These are phyloP conservation scores for Stellera chamaejasme DNA, from an alignment of 345 rosid species.

Conservation along the genomic window DNA sequence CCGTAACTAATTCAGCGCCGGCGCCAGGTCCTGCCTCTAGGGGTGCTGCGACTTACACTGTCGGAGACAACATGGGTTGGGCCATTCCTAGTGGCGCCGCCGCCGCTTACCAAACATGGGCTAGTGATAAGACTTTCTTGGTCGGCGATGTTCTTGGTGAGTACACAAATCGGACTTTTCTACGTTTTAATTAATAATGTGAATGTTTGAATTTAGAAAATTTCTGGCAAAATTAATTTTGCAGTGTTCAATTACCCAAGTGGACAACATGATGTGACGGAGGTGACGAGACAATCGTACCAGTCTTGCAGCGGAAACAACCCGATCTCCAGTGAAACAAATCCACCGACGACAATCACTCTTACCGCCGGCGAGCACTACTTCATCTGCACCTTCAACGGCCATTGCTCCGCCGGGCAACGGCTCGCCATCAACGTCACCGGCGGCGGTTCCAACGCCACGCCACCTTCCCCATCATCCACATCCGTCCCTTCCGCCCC, in stretches of 20 bases:
- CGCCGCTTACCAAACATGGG: slow-evolving; percentile 30
- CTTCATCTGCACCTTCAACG: slow-evolving; percentile 21
- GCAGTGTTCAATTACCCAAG: slow-evolving; percentile 23
- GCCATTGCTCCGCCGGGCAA: slow-evolving; percentile 30
- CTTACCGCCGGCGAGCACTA: slow-evolving; percentile 35
- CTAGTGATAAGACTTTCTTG: slow-evolving; percentile 25
- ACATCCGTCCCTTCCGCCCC: slow-evolving; percentile 15
- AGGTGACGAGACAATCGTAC: slow-evolving; percentile 25
- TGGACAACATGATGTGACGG: slow-evolving; percentile 27
- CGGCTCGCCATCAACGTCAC: slow-evolving; percentile 20
- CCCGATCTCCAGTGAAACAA: slow-evolving; percentile 7
- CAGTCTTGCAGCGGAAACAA: slow-evolving; percentile 19
- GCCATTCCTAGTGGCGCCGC: slow-evolving; percentile 18
- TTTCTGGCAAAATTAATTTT: background rate
- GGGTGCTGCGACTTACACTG: slow-evolving; percentile 13
- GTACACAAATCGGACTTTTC: background rate
- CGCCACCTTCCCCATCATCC: slow-evolving; percentile 7
- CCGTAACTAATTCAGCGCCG: slow-evolving; percentile 7
- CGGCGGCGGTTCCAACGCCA: slow-evolving; percentile 1
- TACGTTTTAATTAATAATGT: background rate
- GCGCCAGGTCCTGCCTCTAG: slow-evolving; percentile 12
- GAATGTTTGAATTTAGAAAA: background rate
- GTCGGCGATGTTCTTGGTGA: slow-evolving; percentile 43
- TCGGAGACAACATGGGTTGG: slow-evolving; percentile 34
- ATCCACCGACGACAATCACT: slow-evolving; percentile 26